Conservation (phyloP, 768 basidiomycete species). For the Russula ochroleuca region DNA sequence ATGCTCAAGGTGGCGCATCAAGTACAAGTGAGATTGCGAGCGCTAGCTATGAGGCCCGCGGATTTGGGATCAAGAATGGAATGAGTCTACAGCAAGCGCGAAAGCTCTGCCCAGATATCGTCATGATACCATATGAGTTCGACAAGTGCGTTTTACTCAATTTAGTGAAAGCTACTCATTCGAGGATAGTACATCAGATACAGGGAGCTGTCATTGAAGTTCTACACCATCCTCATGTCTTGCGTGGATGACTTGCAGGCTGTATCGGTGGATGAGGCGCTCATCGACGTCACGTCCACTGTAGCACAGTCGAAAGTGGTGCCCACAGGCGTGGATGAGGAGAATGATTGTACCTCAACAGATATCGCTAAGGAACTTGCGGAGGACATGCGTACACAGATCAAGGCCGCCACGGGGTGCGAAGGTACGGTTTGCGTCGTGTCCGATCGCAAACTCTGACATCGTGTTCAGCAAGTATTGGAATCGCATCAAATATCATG, state of each 20-base stretch:
- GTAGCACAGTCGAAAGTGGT: constrained; percentile 40
- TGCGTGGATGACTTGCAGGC: constrained; percentile 91
- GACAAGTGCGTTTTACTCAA: constrained; percentile 49
- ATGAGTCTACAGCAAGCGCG: constrained; percentile 89
- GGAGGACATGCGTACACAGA: constrained; percentile 71
- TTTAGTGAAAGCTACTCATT: neutral
- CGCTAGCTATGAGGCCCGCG: constrained; percentile 88
- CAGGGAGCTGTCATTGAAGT: constrained; percentile 75
- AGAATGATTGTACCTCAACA: constrained; percentile 29
- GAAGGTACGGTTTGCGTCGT: constrained; percentile 51
- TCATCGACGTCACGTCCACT: constrained; percentile 78
- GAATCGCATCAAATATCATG: constrained; percentile 87
- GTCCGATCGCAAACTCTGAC: constrained; percentile 11
- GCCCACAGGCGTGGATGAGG: constrained; percentile 30
- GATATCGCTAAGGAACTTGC: constrained; percentile 78
- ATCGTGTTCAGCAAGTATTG: constrained; percentile 71
- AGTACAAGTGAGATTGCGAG: constrained; percentile 96
- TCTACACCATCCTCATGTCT: constrained; percentile 89
- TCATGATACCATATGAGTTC: constrained; percentile 92
- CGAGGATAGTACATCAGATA: constrained; percentile 50
- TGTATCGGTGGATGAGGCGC: constrained; percentile 93
- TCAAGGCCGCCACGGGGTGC: constrained; percentile 76
- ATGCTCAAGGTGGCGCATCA: constrained; percentile 59
- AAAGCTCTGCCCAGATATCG: constrained; percentile 60
- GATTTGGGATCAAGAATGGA: constrained; percentile 84